phyloP scores from a whole-genome alignment of 2,329 filamentous ascomycete genomes.

The Paracoccidioides lutzii region DNA sequence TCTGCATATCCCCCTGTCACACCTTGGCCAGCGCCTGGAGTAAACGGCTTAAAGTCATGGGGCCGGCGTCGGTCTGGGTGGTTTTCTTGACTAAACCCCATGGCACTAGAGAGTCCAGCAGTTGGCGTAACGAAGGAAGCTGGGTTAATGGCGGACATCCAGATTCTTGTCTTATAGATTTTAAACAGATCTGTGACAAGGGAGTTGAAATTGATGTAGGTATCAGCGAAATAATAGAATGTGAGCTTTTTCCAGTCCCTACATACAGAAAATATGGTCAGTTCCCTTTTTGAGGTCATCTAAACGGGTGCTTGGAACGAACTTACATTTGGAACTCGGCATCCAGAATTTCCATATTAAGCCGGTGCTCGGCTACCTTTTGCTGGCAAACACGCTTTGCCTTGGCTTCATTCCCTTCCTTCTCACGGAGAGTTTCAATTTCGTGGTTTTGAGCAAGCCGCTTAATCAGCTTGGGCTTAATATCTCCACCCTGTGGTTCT shows the following conservation, averaged over 20 bases:
- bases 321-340: conserved; percentile 96
- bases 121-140: conserved; percentile 80
- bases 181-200: conserved; percentile 97
- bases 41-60: conserved; percentile 22
- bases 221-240: conserved; percentile 96
- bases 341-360: conserved; percentile 98
- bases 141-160: conserved; percentile 99
- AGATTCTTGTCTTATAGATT: conserved; percentile 97
- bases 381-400: conserved; percentile 94
- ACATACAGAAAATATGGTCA: conserved; percentile 9
- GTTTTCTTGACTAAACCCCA: conserved; percentile 39
- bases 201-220: conserved; percentile 98
- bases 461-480: conserved; percentile 95
- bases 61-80: conserved; percentile 31
- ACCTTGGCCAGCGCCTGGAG: conserved; percentile 8
- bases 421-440: conserved; percentile 76
- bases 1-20: conserved; percentile 10
- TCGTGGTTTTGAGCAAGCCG: conserved; percentile 85
- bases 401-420: conserved; percentile 95
- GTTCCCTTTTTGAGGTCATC: conserved; percentile 8
- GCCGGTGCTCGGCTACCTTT: conserved; percentile 84
- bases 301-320: neutral
- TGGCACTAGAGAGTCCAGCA: conserved; percentile 54
- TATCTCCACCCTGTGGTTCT: conserved; percentile 57
- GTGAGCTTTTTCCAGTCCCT: conserved; percentile 99